phyloP scores from a whole-genome alignment of 805 yeast genomes.

The Danielia reshetovae region DNA sequence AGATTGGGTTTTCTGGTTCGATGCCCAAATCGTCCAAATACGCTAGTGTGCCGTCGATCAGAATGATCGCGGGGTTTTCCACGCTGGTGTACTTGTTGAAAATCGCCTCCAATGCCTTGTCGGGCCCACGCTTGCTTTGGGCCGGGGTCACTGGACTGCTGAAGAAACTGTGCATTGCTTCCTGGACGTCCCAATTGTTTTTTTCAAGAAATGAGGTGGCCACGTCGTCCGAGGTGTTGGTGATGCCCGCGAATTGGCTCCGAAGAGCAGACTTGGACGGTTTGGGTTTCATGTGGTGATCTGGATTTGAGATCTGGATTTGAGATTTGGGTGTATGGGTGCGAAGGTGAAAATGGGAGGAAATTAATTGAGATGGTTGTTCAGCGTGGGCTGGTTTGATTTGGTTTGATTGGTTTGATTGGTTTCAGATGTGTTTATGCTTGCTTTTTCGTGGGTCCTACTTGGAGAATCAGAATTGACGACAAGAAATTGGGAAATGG shows the following conservation, averaged over 20 bases:
- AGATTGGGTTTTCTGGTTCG: slow-evolving; percentile 69
- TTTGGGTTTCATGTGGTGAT: slow-evolving; percentile 6
- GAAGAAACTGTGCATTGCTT: slow-evolving; percentile 19
- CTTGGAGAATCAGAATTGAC: no score
- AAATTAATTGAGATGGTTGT: background rate
- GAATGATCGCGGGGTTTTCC: slow-evolving; percentile 43
- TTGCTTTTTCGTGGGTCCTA: no score
- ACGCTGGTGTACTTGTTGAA: slow-evolving; percentile 33
- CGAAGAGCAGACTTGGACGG: slow-evolving; percentile 13
- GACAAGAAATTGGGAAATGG: no score
- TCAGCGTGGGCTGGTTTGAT: no score
- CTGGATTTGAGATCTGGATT: background rate
- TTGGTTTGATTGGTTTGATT: no score
- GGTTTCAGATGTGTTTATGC: no score
- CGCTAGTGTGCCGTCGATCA: slow-evolving; percentile 71
- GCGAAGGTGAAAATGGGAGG: background rate
- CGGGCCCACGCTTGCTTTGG: slow-evolving; percentile 7
- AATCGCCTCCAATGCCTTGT: slow-evolving; percentile 19
- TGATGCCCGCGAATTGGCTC: slow-evolving; percentile 37
- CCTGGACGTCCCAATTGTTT: slow-evolving; percentile 25
- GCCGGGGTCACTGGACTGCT: slow-evolving; percentile 3
- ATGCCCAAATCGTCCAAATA: slow-evolving; percentile 65
- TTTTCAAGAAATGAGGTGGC: slow-evolving; percentile 36
- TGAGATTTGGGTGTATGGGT: background rate
- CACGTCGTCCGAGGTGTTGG: slow-evolving; percentile 30